phyloP scores from a whole-genome alignment of 2,329 filamentous ascomycete genomes.

The Sarocladium strictum region DNA sequence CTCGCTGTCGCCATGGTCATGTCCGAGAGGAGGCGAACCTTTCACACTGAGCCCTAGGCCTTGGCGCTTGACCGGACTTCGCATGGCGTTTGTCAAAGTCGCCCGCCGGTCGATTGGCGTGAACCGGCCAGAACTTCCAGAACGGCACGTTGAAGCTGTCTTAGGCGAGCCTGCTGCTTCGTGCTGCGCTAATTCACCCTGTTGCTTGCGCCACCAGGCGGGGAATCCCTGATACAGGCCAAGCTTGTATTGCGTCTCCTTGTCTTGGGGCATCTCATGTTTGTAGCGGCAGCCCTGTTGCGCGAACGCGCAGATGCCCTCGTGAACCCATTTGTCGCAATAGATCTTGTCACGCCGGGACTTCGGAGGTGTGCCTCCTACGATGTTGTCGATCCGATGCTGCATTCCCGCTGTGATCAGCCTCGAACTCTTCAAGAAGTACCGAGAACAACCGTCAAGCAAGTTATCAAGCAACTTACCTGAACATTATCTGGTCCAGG shows the following conservation, averaged over 20 bases:
- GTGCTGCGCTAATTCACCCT: conserved; percentile 31
- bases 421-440: neutral
- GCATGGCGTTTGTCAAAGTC: neutral
- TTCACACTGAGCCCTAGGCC: no score
- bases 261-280: conserved; percentile 79
- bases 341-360: conserved; percentile 60
- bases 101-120: neutral
- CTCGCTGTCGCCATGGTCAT: no score
- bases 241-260: conserved; percentile 57
- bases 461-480: conserved; percentile 19
- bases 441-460: neutral
- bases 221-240: conserved; percentile 65
- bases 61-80: neutral
- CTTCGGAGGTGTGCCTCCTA: conserved; percentile 12
- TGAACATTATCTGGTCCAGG: conserved; percentile 21
- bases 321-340: conserved; percentile 86
- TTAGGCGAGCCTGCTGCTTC: no score
- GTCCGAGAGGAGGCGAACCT: no score
- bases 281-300: conserved; percentile 86
- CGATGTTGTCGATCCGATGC: conserved; percentile 29
- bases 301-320: conserved; percentile 76
- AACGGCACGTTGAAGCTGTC: no score
- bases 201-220: conserved; percentile 52
- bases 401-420: conserved; percentile 10
- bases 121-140: no score